phyloP scores from a whole-genome alignment of 306 rosid species.

The Dryas octopetala region DNA sequence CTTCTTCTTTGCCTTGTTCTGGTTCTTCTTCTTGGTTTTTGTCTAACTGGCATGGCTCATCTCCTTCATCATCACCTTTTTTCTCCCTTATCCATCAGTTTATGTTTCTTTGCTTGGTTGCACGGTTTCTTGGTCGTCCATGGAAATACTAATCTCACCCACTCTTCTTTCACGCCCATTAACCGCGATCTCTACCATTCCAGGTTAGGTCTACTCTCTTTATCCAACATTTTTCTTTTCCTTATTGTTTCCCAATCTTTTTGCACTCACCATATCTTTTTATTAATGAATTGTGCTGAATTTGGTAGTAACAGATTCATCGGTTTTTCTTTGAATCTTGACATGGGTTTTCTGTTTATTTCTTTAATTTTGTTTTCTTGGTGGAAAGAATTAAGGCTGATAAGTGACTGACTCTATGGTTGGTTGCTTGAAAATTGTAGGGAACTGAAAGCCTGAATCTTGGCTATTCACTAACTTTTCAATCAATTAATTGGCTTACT shows the following conservation, averaged over 20 bases:
- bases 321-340: neutral
- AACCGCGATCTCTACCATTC: constrained; percentile 91
- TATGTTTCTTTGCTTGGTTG: constrained; percentile 40
- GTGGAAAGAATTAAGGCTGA: neutral
- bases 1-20: neutral
- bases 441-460: constrained; percentile 10
- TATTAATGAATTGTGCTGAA: neutral
- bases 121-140: constrained; percentile 40
- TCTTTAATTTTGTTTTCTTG: neutral
- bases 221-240: neutral
- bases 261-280: neutral
- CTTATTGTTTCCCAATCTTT: neutral
- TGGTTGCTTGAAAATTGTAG: constrained; percentile 1
- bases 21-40: constrained; percentile 4
- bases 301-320: neutral
- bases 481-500: neutral
- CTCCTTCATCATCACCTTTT: constrained; percentile 41
- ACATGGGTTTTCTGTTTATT: neutral
- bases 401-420: neutral
- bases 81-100: constrained; percentile 30
- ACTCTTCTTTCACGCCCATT: constrained; percentile 42
- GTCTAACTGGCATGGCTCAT: constrained; percentile 54
- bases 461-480: neutral
- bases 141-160: constrained; percentile 40
- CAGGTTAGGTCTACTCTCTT: constrained; percentile 42